phyloP scores from a whole-genome alignment of 257 asterid genomes.

The Jasminum sambac region DNA sequence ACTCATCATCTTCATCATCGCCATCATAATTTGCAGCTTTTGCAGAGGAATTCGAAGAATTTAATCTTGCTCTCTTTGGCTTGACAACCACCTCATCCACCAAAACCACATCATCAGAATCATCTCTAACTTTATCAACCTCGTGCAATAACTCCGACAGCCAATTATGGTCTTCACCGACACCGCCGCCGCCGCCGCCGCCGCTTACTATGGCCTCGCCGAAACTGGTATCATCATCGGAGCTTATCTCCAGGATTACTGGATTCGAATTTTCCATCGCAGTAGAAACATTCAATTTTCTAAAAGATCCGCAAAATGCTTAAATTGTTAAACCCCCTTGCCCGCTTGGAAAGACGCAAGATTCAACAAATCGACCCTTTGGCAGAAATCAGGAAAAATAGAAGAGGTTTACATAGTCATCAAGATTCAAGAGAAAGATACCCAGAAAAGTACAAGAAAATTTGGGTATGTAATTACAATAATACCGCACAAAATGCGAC shows the following conservation, averaged over 20 bases:
- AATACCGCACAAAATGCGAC: not conserved
- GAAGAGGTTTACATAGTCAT: not conserved
- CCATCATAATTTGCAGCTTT: conserved; percentile 7
- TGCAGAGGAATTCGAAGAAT: conserved; percentile 24
- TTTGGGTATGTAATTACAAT: too few species aligned
- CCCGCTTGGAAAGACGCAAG: not conserved
- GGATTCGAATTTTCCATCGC: conserved; percentile 50
- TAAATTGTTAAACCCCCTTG: conserved; percentile 2
- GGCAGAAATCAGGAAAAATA: not conserved
- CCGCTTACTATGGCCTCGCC: conserved; percentile 26
- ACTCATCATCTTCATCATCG: conserved; percentile 47
- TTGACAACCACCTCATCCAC: conserved; percentile 47
- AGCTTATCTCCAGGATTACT: conserved; percentile 60
- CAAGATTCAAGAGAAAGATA: not conserved
- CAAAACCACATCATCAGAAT: conserved; percentile 61
- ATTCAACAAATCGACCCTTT: not conserved
- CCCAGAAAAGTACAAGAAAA: not conserved
- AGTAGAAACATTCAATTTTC: conserved; percentile 15
- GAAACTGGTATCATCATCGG: conserved; percentile 66
- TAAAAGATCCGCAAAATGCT: conserved; percentile 13
- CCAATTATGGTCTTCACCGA: conserved; percentile 56
- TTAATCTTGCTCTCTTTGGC: conserved; percentile 31
- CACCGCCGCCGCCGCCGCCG: conserved; percentile 25
- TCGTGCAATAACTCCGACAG: conserved; percentile 50
- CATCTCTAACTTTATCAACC: conserved; percentile 35